These are phyloP conservation scores for Cutaneotrichosporon daszewskae DNA, from an alignment of 1,284 basidiomycete genomes.

Conservation along the genomic window DNA sequence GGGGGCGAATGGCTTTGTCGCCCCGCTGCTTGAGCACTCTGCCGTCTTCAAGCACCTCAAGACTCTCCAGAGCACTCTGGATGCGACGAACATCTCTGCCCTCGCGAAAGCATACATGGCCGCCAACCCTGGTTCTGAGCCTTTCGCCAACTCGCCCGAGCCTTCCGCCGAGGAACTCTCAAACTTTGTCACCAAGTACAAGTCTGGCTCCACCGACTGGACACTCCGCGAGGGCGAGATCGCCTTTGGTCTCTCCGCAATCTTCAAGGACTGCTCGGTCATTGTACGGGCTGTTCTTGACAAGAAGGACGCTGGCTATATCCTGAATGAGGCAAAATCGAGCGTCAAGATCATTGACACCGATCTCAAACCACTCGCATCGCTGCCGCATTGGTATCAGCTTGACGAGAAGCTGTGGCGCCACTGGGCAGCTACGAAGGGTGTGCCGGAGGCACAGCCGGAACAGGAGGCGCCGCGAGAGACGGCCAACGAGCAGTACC, in stretches of 20 bases:
- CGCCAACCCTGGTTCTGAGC: conserved; percentile 18
- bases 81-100: conserved; percentile 63
- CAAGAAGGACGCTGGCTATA: conserved; percentile 8
- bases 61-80: conserved; percentile 67
- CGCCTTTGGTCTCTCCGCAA: conserved; percentile 79
- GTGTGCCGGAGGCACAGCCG: background rate
- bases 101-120: conserved; percentile 24
- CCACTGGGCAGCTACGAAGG: conserved; percentile 45
- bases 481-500: no score
- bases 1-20: conserved; percentile 44
- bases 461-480: background rate
- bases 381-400: conserved; percentile 64
- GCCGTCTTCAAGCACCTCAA: conserved; percentile 59
- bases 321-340: conserved; percentile 15
- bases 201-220: conserved; percentile 21
- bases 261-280: conserved; percentile 93
- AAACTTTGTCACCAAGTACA: conserved; percentile 57
- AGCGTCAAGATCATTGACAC: conserved; percentile 72
- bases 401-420: conserved; percentile 63
- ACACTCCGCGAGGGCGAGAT: conserved; percentile 49
- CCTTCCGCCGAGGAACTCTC: conserved; percentile 58
- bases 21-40: conserved; percentile 55
- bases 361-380: conserved; percentile 68
- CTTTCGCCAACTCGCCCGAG: conserved; percentile 42
- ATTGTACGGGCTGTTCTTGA: conserved; percentile 54